Evolutionary conservation across 495 filamentous ascomycete species (phyloP), one percentile per base, ranked within the genome.

Genomic region (Aspergillus cavernicola): DNA sequence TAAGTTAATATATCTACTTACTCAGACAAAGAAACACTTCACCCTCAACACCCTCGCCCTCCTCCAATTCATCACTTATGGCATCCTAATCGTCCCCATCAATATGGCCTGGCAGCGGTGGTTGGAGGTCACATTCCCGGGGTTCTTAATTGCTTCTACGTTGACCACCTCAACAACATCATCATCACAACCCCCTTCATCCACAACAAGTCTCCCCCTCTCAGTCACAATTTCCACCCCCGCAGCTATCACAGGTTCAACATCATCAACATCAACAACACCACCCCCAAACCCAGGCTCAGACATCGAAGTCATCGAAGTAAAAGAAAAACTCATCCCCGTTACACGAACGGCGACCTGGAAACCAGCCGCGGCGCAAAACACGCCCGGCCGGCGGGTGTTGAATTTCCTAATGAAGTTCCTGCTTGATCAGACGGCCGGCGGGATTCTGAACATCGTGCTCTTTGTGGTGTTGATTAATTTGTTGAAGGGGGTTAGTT

Each of bases 51-150:
- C 67, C 51, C 63, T 75, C 11, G 82, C 86, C 1, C 68, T 95
- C 42, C 67, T 92, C 58, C 88, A 92, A 65, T 97, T 95, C 69
- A 64, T 87, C 50, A 62, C 89, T 42, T 97, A 86, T 73, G 77
- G 84, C 42, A 64, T 89, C 23, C 57, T 97, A 44, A 87, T 80
- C 61, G 84, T 86, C 13, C 92, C 93, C 4, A 86, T 88, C 18
- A 97, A 97, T 71, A 88, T 90, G 68, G 70, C 87, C 59, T 98
- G 91, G 91, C 90, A 89, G 66, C 73, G 69, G 55, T 78, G 64
- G 56, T 71, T 87, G 39, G 84, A 87, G 61, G 56, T 24, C 16
- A 39, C 22, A n/a, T 44, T 26, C 10, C 50, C 20, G 11, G 40
- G 37, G 2, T 35, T 52, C 18, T 15, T 35, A 4, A 22, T 39